phyloP scores from a whole-genome alignment of 352 stramenopile species.

The Globisporangium alternatum region DNA sequence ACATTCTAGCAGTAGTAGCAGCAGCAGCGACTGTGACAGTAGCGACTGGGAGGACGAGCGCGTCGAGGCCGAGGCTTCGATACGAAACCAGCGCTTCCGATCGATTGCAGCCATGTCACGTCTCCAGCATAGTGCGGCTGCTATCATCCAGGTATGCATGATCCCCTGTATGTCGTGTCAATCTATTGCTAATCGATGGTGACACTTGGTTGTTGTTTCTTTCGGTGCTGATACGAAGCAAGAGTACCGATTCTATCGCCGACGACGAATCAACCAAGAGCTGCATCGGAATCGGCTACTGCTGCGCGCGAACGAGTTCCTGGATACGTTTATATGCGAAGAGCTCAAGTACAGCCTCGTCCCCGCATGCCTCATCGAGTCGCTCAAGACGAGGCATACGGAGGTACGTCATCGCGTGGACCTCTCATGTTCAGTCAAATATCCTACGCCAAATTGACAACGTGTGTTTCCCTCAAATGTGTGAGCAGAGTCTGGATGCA shows the following conservation, averaged over 20 bases:
- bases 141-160: conserved; percentile 38
- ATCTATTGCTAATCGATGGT: neutral
- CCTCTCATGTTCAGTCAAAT: no score
- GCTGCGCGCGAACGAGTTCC: conserved; percentile 20
- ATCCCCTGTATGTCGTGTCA: neutral
- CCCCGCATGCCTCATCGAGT: conserved; percentile 38
- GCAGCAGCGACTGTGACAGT: conserved; percentile 9
- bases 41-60: conserved; percentile 4
- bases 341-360: conserved; percentile 27
- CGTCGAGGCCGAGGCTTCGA: conserved; percentile 6
- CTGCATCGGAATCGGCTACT: conserved; percentile 22
- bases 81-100: conserved; percentile 39
- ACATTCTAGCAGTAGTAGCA: conserved; percentile 10
- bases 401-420: conserved; percentile 21
- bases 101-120: conserved; percentile 45
- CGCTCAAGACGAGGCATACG: conserved; percentile 27
- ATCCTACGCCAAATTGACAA: no score
- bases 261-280: conserved; percentile 20
- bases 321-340: conserved; percentile 32
- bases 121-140: conserved; percentile 38
- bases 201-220: neutral
- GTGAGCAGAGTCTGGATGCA: conserved; percentile 17
- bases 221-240: conserved; percentile 21
- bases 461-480: no score
- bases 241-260: conserved; percentile 43